Evolutionary conservation across 1,284 basidiomycete genomes (phyloP).

Genomic region (Cutaneotrichosporon sp.): DNA sequence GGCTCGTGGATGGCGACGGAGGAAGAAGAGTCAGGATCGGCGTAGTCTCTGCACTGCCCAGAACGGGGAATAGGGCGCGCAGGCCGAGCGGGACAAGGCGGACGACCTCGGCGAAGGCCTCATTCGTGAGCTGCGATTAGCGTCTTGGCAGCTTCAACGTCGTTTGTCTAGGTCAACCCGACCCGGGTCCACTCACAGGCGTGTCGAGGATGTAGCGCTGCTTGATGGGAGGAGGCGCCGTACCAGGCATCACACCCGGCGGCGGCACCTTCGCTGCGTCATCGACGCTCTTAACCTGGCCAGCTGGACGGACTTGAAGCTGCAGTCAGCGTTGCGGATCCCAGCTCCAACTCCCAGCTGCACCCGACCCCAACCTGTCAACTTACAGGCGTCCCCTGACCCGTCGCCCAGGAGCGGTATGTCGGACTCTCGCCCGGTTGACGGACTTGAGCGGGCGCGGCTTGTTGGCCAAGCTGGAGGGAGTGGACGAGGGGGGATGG

Average conservation of each 20-base stretch:
- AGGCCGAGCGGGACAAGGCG: slow-evolving; percentile 37
- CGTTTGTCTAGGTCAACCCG: too few species aligned
- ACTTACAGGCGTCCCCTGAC: slow-evolving; percentile 46
- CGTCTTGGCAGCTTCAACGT: too few species aligned
- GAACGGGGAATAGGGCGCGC: slow-evolving; percentile 32
- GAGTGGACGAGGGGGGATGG: slow-evolving; percentile 46
- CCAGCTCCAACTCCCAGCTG: not conserved
- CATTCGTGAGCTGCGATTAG: slow-evolving; percentile 19
- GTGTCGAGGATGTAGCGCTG: slow-evolving; percentile 40
- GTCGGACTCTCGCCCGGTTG: slow-evolving; percentile 40
- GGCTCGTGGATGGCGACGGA: slow-evolving; percentile 28
- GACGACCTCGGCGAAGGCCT: slow-evolving; percentile 32
- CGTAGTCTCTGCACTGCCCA: slow-evolving; percentile 15
- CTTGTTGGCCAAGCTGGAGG: slow-evolving; percentile 46
- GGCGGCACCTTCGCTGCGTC: slow-evolving; percentile 26
- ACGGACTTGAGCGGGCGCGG: slow-evolving; percentile 37
- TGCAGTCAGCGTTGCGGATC: slow-evolving; percentile 10
- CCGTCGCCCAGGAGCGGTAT: slow-evolving; percentile 47
- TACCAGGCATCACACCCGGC: slow-evolving; percentile 9
- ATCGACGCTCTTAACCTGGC: slow-evolving; percentile 37
- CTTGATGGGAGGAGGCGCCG: slow-evolving; percentile 1
- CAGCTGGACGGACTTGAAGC: slow-evolving; percentile 44
- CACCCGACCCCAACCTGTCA: too few species aligned
- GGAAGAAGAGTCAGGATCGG: slow-evolving; percentile 35
- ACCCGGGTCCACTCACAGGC: slow-evolving; percentile 21